Evolutionary conservation across 2,329 filamentous ascomycete genomes (phyloP).

Genomic region (Trichoderma sp.): DNA sequence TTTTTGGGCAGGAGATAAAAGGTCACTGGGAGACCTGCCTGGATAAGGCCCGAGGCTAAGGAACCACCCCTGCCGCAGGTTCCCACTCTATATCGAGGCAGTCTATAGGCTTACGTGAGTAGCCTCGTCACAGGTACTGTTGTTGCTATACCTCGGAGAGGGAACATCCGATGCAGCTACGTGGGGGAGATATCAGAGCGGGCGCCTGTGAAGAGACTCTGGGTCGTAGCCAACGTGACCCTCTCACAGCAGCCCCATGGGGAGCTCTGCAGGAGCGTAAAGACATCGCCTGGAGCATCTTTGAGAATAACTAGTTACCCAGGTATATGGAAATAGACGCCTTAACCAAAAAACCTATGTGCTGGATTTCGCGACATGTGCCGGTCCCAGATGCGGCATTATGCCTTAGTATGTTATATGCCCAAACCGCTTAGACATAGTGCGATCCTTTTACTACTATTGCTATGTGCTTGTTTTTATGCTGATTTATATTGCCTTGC

Average conservation of each 20-base stretch:
- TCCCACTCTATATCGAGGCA: neutral
- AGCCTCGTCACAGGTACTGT: neutral
- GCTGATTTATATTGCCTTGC: neutral
- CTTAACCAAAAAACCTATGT: neutral
- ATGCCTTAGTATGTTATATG: neutral
- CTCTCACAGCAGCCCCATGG: neutral
- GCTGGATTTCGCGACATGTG: neutral
- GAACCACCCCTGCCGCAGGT: constrained; percentile 7
- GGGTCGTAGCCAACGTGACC: neutral
- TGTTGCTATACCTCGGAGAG: neutral
- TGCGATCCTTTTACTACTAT: too few species aligned
- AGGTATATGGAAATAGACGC: neutral
- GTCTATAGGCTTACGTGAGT: neutral
- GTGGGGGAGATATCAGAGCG: neutral
- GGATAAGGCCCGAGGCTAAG: constrained; percentile 23
- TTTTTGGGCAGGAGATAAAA: constrained; percentile 8
- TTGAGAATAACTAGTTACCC: neutral
- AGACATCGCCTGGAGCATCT: neutral
- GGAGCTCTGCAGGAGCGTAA: neutral
- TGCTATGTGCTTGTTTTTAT: neutral
- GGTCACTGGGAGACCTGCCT: constrained; percentile 9
- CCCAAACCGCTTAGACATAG: neutral
- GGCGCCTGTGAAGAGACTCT: neutral
- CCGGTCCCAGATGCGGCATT: too few species aligned
- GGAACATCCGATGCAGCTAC: neutral